Base-by-base conservation (phyloP, 225 moss, liverwort and hornwort species). In the Marchantia paleacea region DNA sequence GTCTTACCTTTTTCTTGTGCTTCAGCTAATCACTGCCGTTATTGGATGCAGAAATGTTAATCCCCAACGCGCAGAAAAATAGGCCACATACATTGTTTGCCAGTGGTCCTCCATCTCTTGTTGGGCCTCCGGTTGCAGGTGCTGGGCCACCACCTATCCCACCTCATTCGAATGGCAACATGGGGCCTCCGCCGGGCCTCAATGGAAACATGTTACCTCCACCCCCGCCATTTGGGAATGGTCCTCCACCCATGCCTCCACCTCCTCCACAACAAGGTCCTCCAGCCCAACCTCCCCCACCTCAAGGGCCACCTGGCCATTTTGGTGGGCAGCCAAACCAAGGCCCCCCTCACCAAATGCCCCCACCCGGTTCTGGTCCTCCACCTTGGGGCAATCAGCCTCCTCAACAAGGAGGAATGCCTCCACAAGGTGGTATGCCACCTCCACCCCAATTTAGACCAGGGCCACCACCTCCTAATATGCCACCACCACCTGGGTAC, bases 1-100 rank as follows among this genome's bases (percentile, higher is more conserved):
- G 67, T 67, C 62, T 14, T 39, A 12, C 12, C 49, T 62, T 28
- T 29, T 28, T 29, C 26, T 6, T 78, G 22, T 53, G 6, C 1
- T 4, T 24, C 7, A 67, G 61, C 55, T 73, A 52, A 31, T 63
- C 12, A 49, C 20, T 47, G 74, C 22, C 64, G 26, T 80, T 55
- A 57, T 26, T 82, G 26, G 69, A 71, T 83, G 80, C 91, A 99
- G 99, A 99, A 22, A 83, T 94, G 94, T 52, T 99, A 99, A 99
- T 78, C 39, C 97, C 99, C 52, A 94, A 94, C 76, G 84, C 95
- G 24, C 94, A 95, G 65, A 99, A 91, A 85, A 99, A 94, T 57
- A 90, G 99, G 62, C 99, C 95, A 50, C 95, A 99, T 83, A 99
- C 99, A 7, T 82, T 99, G 66, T 99, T 99, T 84, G 95, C 99